Evolutionary conservation across 78 protist species (phyloP).

Genomic region (Dictyostelium capitatum): DNA sequence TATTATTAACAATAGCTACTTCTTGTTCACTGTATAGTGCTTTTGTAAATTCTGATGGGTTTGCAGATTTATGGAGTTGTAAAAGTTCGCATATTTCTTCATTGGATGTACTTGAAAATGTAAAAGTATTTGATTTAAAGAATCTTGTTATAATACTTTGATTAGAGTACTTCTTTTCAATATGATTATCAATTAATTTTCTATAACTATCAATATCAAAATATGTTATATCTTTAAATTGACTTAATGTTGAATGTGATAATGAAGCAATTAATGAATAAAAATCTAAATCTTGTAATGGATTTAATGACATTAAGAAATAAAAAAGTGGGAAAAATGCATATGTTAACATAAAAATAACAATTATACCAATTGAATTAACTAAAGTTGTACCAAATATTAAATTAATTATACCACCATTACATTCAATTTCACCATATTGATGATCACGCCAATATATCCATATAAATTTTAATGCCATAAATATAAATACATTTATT

Average conservation of each 20-base stretch:
- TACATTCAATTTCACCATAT: neutral
- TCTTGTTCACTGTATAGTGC: neutral
- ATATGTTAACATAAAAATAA: neutral
- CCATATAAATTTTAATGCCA: neutral
- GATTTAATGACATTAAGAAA: neutral
- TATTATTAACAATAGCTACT: too few species aligned
- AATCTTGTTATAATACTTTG: neutral
- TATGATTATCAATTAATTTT: neutral
- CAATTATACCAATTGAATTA: neutral
- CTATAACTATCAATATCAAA: neutral
- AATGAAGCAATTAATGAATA: neutral
- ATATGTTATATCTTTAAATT: neutral
- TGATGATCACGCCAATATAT: neutral
- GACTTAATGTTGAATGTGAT: neutral
- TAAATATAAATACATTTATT: neutral
- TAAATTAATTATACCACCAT: neutral
- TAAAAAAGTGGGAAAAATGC: slow-evolving; percentile 5
- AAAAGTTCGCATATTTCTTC: slow-evolving; percentile 13
- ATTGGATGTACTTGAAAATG: neutral
- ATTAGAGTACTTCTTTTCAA: neutral
- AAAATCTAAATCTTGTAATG: slow-evolving; percentile 10
- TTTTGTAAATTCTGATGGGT: neutral
- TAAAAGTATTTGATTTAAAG: neutral
- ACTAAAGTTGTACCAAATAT: neutral
- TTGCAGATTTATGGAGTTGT: neutral